These are phyloP conservation scores for Blastobotrys chiropterorum DNA, from an alignment of 805 yeast species.

Conservation along the genomic window DNA sequence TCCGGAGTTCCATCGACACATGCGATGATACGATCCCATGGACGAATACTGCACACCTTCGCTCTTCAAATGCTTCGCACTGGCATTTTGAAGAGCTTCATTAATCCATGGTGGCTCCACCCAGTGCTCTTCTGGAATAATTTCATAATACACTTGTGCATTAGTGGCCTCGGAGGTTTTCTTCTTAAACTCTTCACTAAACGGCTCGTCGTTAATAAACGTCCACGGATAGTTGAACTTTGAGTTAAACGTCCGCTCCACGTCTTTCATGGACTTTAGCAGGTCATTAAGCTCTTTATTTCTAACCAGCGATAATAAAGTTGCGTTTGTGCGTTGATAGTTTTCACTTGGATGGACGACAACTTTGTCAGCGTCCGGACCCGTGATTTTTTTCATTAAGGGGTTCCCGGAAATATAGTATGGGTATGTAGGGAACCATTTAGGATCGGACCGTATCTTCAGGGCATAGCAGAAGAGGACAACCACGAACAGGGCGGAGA, in stretches of 20 bases:
- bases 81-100: conserved; percentile 46
- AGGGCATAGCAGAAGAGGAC: not conserved
- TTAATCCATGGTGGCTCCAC: conserved; percentile 49
- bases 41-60: conserved; percentile 56
- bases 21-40: conserved; percentile 42
- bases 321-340: conserved; percentile 52
- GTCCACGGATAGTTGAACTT: conserved; percentile 80
- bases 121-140: conserved; percentile 44
- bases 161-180: conserved; percentile 37
- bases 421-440: conserved; percentile 17
- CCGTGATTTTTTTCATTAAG: conserved; percentile 10
- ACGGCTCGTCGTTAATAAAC: conserved; percentile 67
- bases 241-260: conserved; percentile 60
- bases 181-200: conserved; percentile 50
- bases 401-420: conserved; percentile 16
- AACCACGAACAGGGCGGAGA: not conserved
- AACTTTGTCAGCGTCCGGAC: conserved; percentile 10
- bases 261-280: conserved; percentile 46
- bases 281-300: conserved; percentile 52
- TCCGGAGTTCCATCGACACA: conserved; percentile 79
- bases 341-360: conserved; percentile 4
- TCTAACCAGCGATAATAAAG: conserved; percentile 66
- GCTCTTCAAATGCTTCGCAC: conserved; percentile 25
- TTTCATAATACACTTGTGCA: conserved; percentile 43
- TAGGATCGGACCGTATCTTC: conserved; percentile 1